Evolutionary conservation across 345 rosid genomes (phyloP), one percentile per base, ranked within the genome.

Genomic region (Raphanus raphanistrum): DNA sequence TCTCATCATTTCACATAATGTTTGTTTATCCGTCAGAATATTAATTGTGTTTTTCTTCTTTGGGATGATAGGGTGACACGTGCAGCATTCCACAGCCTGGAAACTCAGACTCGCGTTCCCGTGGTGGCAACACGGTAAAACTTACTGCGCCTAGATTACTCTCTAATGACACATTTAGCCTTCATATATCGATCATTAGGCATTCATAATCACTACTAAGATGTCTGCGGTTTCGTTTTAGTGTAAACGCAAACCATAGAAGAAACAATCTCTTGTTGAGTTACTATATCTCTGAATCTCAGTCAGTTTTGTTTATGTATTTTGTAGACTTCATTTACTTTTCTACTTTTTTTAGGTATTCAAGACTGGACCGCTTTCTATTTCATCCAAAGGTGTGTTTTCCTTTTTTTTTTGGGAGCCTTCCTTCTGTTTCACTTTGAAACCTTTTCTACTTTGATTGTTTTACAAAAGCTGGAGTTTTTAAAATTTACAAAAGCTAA

Each of bases 341-440:
- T 79, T 61, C 3, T 32, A 15, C 2, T 63, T 32, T 33, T 33
- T 79, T 84, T 88, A 92, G 97, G 84, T 92, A 62, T 88, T 92
- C 83, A 92, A 88, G 87, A 92, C 91, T 29, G 97, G 97, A 61
- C 88, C 96, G 2, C 83, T 92, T 35, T 92, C 86, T 73, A 71
- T 90, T 81, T 90, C 94, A 61, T 90, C 97, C 62, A 92, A 89
- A 89, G 97, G 97, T 59, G 7, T 70, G 96, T 59, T n/a, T n/a
- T n/a, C n/a, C n/a, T n/a, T n/a, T n/a, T n/a, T 21, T 21, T 21
- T 21, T 21, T 21, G 21, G 0, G 21, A 21, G 21, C 21, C 21
- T 21, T 21, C 21, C 21, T 21, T 21, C 21, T 21, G 21, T 21
- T 21, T 21, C 21, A 21, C 0, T 21, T 21, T 21, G 21, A 21